Percentiles rank a stretch among this genome's conserved stretches.
Evolutionary conservation across 768 basidiomycete genomes (phyloP).

Genomic region (Xanthoconium stramineum): DNA sequence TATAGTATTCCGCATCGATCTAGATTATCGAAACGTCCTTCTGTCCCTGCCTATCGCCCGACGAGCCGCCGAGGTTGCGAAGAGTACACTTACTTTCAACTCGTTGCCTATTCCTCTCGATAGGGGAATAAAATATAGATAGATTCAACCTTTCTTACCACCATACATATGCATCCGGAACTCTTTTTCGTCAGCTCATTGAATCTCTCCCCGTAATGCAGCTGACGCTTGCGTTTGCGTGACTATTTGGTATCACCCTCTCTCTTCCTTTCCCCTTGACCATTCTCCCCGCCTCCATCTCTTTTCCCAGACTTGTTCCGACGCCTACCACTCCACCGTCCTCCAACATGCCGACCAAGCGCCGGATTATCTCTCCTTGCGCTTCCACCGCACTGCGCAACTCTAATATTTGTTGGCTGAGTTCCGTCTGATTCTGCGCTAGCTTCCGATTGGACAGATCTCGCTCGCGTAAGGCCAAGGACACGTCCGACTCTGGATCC

Average conservation of each 20-base stretch:
- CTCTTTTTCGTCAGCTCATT: slow-evolving; percentile 8
- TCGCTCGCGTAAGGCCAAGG: slow-evolving; percentile 15
- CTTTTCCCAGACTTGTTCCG: background rate
- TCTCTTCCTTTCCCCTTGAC: slow-evolving; percentile 17
- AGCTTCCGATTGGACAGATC: slow-evolving; percentile 60
- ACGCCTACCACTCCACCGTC: background rate
- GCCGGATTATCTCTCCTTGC: slow-evolving; percentile 52
- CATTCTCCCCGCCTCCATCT: background rate
- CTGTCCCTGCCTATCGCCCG: no score
- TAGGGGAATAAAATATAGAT: no score
- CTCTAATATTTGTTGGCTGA: slow-evolving; percentile 62
- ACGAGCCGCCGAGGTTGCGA: no score
- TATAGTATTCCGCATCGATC: no score
- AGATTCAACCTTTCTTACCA: no score
- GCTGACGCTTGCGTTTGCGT: background rate
- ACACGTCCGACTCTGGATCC: slow-evolving; percentile 1
- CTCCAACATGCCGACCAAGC: slow-evolving; percentile 20
- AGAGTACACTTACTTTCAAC: no score
- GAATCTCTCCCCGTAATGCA: slow-evolving; percentile 9
- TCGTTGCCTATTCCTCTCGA: no score
- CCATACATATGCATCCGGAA: background rate
- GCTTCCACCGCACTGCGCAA: slow-evolving; percentile 52
- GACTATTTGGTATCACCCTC: background rate
- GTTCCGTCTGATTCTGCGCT: slow-evolving; percentile 62
- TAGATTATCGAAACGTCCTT: no score